Evolutionary conservation across 176 grass and related monocot species (phyloP).

Genomic region (Otatea glauca): DNA sequence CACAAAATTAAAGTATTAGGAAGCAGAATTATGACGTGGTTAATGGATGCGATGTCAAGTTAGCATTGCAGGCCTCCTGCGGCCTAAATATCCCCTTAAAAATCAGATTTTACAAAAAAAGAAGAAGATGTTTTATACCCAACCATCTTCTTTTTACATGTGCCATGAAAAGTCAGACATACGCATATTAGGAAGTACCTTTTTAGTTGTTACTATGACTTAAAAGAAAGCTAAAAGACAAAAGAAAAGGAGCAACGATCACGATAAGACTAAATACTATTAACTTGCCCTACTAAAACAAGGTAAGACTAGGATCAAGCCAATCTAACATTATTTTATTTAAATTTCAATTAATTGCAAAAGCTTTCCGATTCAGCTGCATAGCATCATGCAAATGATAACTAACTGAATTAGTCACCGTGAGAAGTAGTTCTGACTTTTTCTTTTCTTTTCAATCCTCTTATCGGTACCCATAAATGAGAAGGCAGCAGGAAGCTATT

Average conservation of each 20-base stretch:
- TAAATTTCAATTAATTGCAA: not conserved
- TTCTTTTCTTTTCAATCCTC: not conserved
- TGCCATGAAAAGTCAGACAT: not conserved
- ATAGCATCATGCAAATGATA: conserved; percentile 28
- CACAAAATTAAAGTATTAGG: conserved; percentile 4
- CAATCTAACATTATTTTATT: conserved; percentile 26
- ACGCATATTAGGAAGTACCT: conserved; percentile 5
- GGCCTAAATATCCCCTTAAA: not conserved
- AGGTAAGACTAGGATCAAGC: not conserved
- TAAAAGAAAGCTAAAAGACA: not conserved
- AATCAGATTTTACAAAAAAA: not conserved
- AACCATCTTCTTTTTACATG: not conserved
- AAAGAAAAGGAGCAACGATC: conserved; percentile 3
- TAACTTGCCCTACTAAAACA: not conserved
- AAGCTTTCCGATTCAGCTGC: not conserved
- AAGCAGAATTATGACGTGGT: conserved; percentile 2
- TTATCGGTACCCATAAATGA: conserved; percentile 11
- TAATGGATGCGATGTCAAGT: not conserved
- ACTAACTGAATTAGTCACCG: conserved; percentile 3
- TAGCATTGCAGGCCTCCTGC: not conserved
- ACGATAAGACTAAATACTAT: conserved; percentile 1
- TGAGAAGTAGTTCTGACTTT: conserved; percentile 6
- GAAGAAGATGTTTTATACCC: not conserved
- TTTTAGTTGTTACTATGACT: not conserved
- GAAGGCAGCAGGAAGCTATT: not conserved